Base-by-base conservation (phyloP, 805 yeast species). In the Debaryomyces prosopidis region DNA sequence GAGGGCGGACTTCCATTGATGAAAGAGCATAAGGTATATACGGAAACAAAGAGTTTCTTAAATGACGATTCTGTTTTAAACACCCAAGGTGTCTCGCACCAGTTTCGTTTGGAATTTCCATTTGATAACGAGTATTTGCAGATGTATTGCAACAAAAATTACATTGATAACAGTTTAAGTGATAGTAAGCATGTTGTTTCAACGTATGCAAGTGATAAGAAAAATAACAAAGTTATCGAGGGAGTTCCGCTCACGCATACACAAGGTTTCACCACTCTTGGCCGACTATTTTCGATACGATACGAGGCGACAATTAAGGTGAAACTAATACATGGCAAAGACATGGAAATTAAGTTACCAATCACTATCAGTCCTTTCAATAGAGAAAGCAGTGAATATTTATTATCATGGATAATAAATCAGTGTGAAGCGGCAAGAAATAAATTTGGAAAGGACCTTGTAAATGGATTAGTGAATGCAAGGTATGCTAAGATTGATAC, bases 301-400 rank as follows among this genome's bases (percentile, higher is more conserved):
- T 84, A 80, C 57, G 81, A 78, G 48, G 52, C 79, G 3, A 58
- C 71, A 0, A 47, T 83, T 17, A 80, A 78, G 45, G 69, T 79
- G 36, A 80, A 79, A 47, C 56, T 79, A 17, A 59, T 62, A 14
- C 77, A 72, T 33, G 76, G 78, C 2, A 79, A 78, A 50, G 80
- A 78, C 46, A 63, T 81, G 33, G 77, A 73, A 36, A 58, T 79
- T 9, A 58, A 66, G 12, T 70, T 80, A 17, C 86, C 85, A 1
- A 62, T 84, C 4, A 77, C 77, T 1, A 69, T 84, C 0, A 68
- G 83, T 20, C 82, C 84, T 1, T 81, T 75, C 65, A 75, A 80
- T 52, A 59, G 76, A 31, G 51, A 60, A 2, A 71, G 77, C 51
- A 66, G 82, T 35, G 73, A 69, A 28, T 73, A 80, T 45, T 57